A percentile compares a stretch with the other conserved stretches of the same genome.
Evolutionary conservation across 306 rosid species (phyloP).

Genomic region (Cucumis hystrix): DNA sequence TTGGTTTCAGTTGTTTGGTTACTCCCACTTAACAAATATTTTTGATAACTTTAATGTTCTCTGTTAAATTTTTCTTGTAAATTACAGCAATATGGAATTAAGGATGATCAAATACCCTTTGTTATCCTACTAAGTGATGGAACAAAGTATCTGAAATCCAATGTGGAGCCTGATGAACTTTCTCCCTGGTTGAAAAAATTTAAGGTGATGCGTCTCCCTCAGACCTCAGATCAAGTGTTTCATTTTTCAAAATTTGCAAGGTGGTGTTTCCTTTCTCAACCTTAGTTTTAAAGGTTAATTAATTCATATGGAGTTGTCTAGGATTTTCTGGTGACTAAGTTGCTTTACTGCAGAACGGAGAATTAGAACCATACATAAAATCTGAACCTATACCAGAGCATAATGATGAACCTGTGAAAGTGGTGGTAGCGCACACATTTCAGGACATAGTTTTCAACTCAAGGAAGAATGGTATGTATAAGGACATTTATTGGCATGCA

Average conservation of each 20-base stretch:
- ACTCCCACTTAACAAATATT: neutral
- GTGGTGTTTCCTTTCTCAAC: neutral
- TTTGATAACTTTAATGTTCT: neutral
- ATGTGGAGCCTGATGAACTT: slow-evolving; percentile 56
- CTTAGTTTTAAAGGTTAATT: neutral
- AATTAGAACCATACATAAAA: slow-evolving; percentile 37
- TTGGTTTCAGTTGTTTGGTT: neutral
- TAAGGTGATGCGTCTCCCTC: slow-evolving; percentile 42
- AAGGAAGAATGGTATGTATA: slow-evolving; percentile 57
- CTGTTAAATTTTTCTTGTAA: slow-evolving; percentile 7
- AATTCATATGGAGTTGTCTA: neutral
- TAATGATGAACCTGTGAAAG: slow-evolving; percentile 80
- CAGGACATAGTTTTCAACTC: slow-evolving; percentile 62
- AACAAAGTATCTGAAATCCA: slow-evolving; percentile 53
- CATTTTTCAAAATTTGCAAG: neutral
- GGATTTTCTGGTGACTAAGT: slow-evolving; percentile 6
- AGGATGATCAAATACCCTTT: slow-evolving; percentile 65
- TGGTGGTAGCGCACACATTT: slow-evolving; percentile 60
- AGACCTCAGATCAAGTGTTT: slow-evolving; percentile 1
- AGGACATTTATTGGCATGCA: neutral
- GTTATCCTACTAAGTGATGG: slow-evolving; percentile 54
- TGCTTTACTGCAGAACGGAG: slow-evolving; percentile 48
- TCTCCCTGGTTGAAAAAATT: slow-evolving; percentile 64
- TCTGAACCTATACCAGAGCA: slow-evolving; percentile 81
- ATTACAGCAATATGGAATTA: slow-evolving; percentile 68